phyloP scores from a whole-genome alignment of 345 rosid genomes.

The Triadica sebifera region DNA sequence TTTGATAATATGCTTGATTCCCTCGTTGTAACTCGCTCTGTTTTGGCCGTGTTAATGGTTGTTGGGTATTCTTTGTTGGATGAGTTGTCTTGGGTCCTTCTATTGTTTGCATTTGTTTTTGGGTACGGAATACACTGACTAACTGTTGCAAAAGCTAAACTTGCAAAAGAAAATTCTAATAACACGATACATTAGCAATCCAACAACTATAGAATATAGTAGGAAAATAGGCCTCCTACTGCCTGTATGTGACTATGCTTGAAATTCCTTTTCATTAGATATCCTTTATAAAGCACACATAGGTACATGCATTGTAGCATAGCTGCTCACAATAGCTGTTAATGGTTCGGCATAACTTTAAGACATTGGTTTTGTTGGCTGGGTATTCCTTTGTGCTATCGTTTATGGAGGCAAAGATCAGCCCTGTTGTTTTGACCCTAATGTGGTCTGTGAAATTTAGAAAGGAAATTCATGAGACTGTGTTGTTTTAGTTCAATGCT shows the following conservation, averaged over 20 bases:
- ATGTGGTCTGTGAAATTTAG: background rate
- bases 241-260: background rate
- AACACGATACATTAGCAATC: too few relatives aligned
- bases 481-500: background rate
- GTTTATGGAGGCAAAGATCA: background rate
- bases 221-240: background rate
- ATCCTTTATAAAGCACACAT: background rate
- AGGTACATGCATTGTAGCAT: background rate
- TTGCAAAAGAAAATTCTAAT: too few relatives aligned
- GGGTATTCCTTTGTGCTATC: too few relatives aligned
- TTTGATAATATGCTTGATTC: too few relatives aligned
- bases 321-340: background rate
- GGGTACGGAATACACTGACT: background rate
- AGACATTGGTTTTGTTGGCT: background rate
- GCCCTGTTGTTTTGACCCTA: background rate
- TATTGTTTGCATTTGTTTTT: background rate
- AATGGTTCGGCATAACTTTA: background rate
- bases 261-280: background rate
- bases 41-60: conserved; percentile 4
- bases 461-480: background rate
- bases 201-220: background rate
- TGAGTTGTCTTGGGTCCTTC: background rate
- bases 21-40: background rate
- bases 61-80: background rate
- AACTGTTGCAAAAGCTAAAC: too few relatives aligned